Evolutionary conservation across 208 protist genomes (phyloP).

Genomic region (Wallacemonas collosoma): DNA sequence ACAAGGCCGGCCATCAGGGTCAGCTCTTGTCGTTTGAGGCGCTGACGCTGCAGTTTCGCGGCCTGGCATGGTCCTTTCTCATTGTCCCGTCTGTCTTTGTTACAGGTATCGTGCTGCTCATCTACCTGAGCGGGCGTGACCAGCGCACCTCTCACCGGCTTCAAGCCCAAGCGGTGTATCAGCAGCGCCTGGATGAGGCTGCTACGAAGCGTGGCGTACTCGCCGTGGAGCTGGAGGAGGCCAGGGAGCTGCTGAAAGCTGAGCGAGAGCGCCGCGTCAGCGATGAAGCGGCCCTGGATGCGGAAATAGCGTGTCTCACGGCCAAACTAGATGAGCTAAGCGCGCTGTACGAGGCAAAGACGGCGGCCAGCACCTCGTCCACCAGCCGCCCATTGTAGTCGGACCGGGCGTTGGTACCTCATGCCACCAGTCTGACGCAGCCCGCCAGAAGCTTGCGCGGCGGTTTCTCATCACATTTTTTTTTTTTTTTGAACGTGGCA

Average conservation of each 20-base stretch:
- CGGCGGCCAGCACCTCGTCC: neutral
- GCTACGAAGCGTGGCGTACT: neutral
- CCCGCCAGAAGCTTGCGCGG: too few species aligned
- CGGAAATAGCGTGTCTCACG: neutral
- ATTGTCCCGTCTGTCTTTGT: constrained; percentile 28
- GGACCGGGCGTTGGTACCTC: too few species aligned
- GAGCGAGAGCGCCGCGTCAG: neutral
- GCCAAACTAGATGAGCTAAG: neutral
- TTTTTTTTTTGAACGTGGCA: too few species aligned
- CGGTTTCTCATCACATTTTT: too few species aligned
- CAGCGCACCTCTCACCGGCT: neutral
- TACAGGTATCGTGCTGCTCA: constrained; percentile 10
- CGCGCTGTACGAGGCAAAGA: neutral
- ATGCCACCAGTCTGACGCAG: too few species aligned
- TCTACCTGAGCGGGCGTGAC: constrained; percentile 16
- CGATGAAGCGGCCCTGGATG: neutral
- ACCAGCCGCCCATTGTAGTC: too few species aligned
- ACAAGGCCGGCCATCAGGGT: constrained; percentile 26
- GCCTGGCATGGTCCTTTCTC: constrained; percentile 46
- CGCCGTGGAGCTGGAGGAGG: neutral
- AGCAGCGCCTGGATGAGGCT: constrained; percentile 10
- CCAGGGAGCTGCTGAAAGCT: neutral
- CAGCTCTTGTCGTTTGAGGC: constrained; percentile 22
- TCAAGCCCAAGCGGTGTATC: constrained; percentile 2
- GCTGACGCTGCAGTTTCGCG: constrained; percentile 31